Evolutionary conservation across 768 basidiomycete genomes (phyloP), one percentile per base, ranked within the genome.

Genomic region (Tricholoma sp.): DNA sequence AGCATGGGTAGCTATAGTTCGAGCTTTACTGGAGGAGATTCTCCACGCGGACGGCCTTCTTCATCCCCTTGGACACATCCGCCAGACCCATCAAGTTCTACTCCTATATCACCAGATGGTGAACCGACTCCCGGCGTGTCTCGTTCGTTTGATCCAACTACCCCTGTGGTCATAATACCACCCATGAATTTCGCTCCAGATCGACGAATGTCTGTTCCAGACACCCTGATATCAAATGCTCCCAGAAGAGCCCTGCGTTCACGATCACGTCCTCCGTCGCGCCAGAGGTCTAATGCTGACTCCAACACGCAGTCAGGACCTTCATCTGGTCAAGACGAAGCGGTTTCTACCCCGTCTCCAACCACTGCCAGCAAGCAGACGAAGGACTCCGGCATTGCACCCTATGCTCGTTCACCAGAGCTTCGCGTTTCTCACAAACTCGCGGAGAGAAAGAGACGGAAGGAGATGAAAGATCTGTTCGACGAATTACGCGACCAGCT

Each of bases 391-490:
- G 69, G 82, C 56, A 63, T 79, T 34, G 91, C 92, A 11, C 95
- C 95, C 4, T 99, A 98, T 72, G 94, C 94, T 54, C 88, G 96
- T 57, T 94, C 91, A 0, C 96, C 96, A 7, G 97, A 98, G 71
- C 78, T 99, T 43, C 83, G 95, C 54, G 86, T 98, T 31, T 94
- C 91, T 2, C 97, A 99, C 74, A 99, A 99, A 68, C 83, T 99
- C 29, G 97, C 97, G 2, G 97, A 99, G 74, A 79, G 97, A 59
- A 98, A 98, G 72, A 76, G 97, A 64, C 80, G 97, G 72, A 98
- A 96, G 73, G 97, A 99, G 74, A 99, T 99, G 97, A 97, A 97
- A 69, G 95, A 98, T 58, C 71, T 99, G 45, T 98, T 98, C 67
- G 97, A 99, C 64, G 97, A 99, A 70, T 74, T 99, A 61, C 82